Evolutionary conservation across 1,284 basidiomycete species (phyloP).

Genomic region (Vanrija humicola): DNA sequence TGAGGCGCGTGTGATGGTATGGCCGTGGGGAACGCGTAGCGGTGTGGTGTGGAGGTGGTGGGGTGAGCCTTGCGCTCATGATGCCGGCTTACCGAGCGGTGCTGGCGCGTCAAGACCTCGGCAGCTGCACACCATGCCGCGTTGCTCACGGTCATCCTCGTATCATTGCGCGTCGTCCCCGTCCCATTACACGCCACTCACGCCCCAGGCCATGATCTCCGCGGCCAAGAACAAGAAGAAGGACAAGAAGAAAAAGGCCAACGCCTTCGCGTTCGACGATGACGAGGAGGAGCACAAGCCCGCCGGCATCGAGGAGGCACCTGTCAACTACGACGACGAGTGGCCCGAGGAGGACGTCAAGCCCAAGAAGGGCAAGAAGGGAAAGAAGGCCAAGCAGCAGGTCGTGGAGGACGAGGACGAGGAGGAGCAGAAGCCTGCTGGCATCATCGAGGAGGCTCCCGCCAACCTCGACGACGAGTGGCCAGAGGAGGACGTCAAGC

Average conservation of each 20-base stretch:
- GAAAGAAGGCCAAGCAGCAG: conserved; percentile 49
- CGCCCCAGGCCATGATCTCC: conserved; percentile 9
- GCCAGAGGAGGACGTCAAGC: conserved; percentile 39
- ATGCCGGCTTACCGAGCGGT: too few relatives aligned
- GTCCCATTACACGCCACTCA: too few relatives aligned
- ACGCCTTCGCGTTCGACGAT: conserved; percentile 38
- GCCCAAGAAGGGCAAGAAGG: conserved; percentile 48
- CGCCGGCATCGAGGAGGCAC: conserved; percentile 29
- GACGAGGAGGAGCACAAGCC: conserved; percentile 27
- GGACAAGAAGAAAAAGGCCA: conserved; percentile 39
- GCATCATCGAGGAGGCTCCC: conserved; percentile 11
- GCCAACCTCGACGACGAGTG: conserved; percentile 35
- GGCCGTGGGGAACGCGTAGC: background rate
- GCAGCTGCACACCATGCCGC: too few relatives aligned
- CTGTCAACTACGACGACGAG: conserved; percentile 28
- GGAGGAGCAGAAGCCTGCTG: conserved; percentile 32
- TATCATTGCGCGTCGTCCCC: too few relatives aligned
- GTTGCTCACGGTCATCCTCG: too few relatives aligned
- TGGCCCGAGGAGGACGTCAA: conserved; percentile 31
- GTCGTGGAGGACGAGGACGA: conserved; percentile 16
- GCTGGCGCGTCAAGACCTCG: too few relatives aligned
- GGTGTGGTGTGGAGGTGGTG: background rate
- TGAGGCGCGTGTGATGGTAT: background rate
- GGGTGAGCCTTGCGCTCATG: background rate
- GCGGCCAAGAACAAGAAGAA: conserved; percentile 37